Base-by-base conservation (phyloP, 1,139 yeast species). In the Lodderomyces margitis region DNA sequence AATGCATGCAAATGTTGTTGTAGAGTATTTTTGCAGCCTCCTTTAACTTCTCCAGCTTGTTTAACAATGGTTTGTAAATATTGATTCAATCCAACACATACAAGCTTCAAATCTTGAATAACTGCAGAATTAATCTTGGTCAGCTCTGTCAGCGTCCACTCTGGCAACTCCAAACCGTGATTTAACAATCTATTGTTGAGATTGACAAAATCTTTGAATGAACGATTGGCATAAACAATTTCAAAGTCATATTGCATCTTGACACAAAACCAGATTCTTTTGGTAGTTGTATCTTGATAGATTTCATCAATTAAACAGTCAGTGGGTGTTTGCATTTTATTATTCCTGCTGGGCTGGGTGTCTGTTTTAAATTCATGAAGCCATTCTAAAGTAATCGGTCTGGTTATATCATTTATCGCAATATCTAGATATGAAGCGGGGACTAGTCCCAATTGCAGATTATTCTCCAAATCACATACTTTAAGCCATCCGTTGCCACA, bases 401-500 rank as follows among this genome's bases (percentile, higher is more conserved):
- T 57, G 4, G 46, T 39, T 3, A 56, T 43, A 46, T 66, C 71
- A 43, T 66, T 66, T 23, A 65, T 57, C n/a, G 68, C 70, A 24
- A 67, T 66, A 40, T 65, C 70, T 15, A 66, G 63, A 41, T 66
- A 67, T 16, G 57, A 53, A 2, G 71, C 68, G 1, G 73, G 72
- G 3, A 67, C 64, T 21, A 66, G 46, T 0, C 73, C 73, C 3
- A 58, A 56, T 8, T 48, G 46, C 5, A 51, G 45, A n/a, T 57
- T 47, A 39, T 57, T 52, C 37, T 66, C 70, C 34, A 68, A 52
- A 36, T 53, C 54, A 45, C 63, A 58, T 27, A 67, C 73, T 39
- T 57, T 48, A 7, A 68, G 46, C 74, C 74, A 68, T 4, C 72
- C 74, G 46, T 64, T 62, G 4, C 68, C 67, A 1, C 62, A 62